Percentiles rank a stretch among this genome's conserved stretches.
Conservation (phyloP, 306 rosid species). For the Lathyrus tuberosus region DNA sequence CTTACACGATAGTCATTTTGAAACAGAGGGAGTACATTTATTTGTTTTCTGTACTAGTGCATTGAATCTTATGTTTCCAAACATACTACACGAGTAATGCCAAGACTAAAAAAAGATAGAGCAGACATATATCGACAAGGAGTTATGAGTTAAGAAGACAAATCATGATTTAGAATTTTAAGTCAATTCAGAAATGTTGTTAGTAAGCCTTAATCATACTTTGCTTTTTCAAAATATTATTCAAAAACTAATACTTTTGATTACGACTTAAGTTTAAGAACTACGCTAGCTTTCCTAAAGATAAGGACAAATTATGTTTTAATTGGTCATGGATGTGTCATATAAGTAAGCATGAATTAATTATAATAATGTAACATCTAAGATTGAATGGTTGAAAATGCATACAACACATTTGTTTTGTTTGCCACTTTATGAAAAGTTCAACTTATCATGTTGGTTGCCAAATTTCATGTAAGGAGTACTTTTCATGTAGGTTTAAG, state of each 20-base stretch:
- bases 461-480: neutral
- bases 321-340: neutral
- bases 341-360: neutral
- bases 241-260: too few relatives aligned
- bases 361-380: neutral
- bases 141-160: neutral
- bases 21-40: too few relatives aligned
- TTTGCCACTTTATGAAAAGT: constrained; percentile 17
- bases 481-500: constrained; percentile 9
- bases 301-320: constrained; percentile 28
- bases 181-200: constrained; percentile 15
- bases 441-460: neutral
- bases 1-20: too few relatives aligned
- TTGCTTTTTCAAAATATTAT: constrained; percentile 5
- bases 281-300: constrained; percentile 5
- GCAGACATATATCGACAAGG: neutral
- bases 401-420: neutral
- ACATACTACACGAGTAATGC: too few relatives aligned
- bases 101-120: too few relatives aligned
- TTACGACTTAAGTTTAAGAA: neutral
- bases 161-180: neutral
- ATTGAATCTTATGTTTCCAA: too few relatives aligned
- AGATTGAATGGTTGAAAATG: constrained; percentile 27
- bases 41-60: too few relatives aligned
- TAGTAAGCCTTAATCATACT: constrained; percentile 40